Conservation (phyloP, 2,329 filamentous ascomycete genomes). For the Colletotrichum sublineola region DNA sequence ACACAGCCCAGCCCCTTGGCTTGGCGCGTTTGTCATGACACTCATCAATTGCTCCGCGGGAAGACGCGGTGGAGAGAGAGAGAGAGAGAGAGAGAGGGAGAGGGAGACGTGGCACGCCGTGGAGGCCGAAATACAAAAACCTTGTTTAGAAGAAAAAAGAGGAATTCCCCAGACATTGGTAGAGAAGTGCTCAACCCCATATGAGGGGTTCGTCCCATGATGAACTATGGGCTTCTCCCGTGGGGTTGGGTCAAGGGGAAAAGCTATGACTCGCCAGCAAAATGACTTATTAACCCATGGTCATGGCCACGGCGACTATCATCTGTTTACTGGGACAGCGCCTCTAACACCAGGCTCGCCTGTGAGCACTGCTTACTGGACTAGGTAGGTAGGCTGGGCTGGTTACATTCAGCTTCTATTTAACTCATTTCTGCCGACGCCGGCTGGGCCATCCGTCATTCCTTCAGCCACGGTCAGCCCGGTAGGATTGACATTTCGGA, state of each 20-base stretch:
- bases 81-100: background rate
- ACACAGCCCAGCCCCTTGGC: slow-evolving; percentile 2
- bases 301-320: background rate
- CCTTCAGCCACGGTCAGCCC: background rate
- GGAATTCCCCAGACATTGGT: background rate
- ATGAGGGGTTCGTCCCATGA: slow-evolving; percentile 14
- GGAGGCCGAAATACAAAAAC: background rate
- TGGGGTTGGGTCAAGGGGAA: slow-evolving; percentile 8
- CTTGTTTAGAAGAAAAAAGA: background rate
- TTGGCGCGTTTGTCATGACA: slow-evolving; percentile 5
- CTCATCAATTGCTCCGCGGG: background rate
- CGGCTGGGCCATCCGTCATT: background rate
- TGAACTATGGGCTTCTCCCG: background rate
- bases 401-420: background rate
- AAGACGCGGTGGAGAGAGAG: background rate
- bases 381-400: background rate
- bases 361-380: slow-evolving; percentile 5
- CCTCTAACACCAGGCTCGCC: background rate
- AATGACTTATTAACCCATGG: background rate
- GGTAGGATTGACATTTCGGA: background rate
- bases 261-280: background rate
- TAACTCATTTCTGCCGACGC: background rate
- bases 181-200: background rate
- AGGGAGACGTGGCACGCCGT: background rate
- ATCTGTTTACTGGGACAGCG: background rate